Evolutionary conservation across 495 filamentous ascomycete genomes (phyloP).

Genomic region (Friedmanniomyces simplex): DNA sequence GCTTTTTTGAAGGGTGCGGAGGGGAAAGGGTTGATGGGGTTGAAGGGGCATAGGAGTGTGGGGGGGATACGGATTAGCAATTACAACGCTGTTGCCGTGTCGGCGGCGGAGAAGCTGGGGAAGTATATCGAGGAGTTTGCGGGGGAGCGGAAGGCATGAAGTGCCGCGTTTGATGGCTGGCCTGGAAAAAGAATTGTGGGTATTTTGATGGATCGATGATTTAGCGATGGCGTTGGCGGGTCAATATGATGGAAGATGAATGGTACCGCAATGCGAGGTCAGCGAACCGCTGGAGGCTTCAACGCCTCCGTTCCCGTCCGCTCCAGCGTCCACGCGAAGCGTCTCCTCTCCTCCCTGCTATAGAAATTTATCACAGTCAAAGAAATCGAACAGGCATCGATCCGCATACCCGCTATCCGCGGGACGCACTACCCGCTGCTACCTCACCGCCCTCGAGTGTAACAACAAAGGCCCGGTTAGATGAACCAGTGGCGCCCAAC

Average conservation of each 20-base stretch:
- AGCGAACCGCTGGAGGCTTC: too few relatives aligned
- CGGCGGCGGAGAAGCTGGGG: slow-evolving; percentile 30
- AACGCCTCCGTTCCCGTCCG: too few relatives aligned
- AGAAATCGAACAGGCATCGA: too few relatives aligned
- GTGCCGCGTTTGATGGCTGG: not conserved
- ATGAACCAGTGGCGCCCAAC: too few relatives aligned
- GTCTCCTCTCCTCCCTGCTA: too few relatives aligned
- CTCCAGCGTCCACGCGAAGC: too few relatives aligned
- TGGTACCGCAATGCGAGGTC: not conserved
- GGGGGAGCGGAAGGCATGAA: slow-evolving; percentile 3
- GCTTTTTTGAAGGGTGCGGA: slow-evolving; percentile 64
- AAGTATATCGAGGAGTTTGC: slow-evolving; percentile 32
- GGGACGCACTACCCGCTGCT: too few relatives aligned
- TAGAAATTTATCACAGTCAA: too few relatives aligned
- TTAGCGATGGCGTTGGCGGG: not conserved
- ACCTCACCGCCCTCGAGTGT: too few relatives aligned
- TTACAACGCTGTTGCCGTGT: slow-evolving; percentile 36
- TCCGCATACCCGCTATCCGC: too few relatives aligned
- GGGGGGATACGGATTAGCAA: slow-evolving; percentile 57
- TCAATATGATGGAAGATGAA: not conserved
- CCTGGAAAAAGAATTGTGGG: not conserved
- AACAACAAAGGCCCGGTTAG: too few relatives aligned
- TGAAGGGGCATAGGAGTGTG: slow-evolving; percentile 76
- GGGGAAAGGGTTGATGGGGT: slow-evolving; percentile 49
- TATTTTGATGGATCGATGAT: not conserved